phyloP scores from a whole-genome alignment of 805 yeast species.

The Cyberlindnera maritima region DNA sequence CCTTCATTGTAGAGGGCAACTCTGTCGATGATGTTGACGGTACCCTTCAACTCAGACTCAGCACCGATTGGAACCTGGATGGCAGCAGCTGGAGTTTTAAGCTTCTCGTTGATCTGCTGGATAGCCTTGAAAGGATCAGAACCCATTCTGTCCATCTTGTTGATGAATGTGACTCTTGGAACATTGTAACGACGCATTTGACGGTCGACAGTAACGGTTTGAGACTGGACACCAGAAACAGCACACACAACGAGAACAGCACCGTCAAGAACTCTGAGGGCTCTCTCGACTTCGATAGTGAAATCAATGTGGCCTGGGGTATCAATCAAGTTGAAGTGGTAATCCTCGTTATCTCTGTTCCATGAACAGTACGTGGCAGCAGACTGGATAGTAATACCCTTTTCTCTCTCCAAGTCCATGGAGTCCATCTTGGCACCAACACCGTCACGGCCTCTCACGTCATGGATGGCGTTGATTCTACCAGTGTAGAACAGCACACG shows the following conservation, averaged over 20 bases:
- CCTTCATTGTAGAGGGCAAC: conserved; percentile 90
- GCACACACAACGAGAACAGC: conserved; percentile 99
- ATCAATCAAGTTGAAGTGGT: conserved; percentile 92
- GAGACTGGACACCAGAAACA: conserved; percentile 97
- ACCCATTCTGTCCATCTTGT: conserved; percentile 99
- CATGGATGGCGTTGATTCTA: conserved; percentile 94
- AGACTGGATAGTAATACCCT: conserved; percentile 97
- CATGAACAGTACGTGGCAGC: conserved; percentile 99
- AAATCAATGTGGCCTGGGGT: conserved; percentile 99
- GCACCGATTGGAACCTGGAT: conserved; percentile 97
- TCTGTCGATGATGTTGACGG: conserved; percentile 85
- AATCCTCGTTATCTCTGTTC: conserved; percentile 68
- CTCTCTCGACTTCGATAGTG: conserved; percentile 98
- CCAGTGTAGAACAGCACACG: conserved; percentile 96
- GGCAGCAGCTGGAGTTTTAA: conserved; percentile 94
- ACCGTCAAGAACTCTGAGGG: conserved; percentile 96
- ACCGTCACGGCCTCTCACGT: conserved; percentile 93
- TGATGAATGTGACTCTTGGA: conserved; percentile 93
- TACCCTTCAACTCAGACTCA: conserved; percentile 82
- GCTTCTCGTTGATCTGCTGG: conserved; percentile 82
- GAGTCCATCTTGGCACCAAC: conserved; percentile 99
- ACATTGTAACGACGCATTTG: conserved; percentile 98
- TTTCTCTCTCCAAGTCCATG: conserved; percentile 97
- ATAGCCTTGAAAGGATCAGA: conserved; percentile 95
- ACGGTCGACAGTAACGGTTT: conserved; percentile 97